A percentile compares a stretch with the other conserved stretches of the same genome.
phyloP scores from a whole-genome alignment of 2,329 filamentous ascomycete species.

The Fusarium haematococcum region DNA sequence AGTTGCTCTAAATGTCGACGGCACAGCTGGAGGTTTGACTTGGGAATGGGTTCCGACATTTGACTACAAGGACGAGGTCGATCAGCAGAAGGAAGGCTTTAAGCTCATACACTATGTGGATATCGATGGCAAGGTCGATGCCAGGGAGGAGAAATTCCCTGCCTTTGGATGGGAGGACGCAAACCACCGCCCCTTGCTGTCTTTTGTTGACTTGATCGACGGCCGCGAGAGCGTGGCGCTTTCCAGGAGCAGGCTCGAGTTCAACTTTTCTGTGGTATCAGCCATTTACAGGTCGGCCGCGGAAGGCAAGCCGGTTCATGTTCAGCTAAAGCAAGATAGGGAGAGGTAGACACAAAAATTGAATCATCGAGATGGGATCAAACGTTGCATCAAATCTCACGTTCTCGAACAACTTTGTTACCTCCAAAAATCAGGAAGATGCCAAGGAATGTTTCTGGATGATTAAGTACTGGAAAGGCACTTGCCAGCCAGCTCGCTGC shows the following conservation, averaged over 20 bases:
- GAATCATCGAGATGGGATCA: background rate
- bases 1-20: slow-evolving; percentile 17
- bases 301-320: slow-evolving; percentile 12
- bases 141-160: slow-evolving; percentile 11
- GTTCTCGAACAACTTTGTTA: too few species aligned
- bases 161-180: slow-evolving; percentile 27
- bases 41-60: slow-evolving; percentile 31
- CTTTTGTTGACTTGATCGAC: slow-evolving; percentile 23
- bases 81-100: slow-evolving; percentile 8
- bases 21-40: slow-evolving; percentile 11
- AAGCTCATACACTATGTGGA: slow-evolving; percentile 21
- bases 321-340: slow-evolving; percentile 9
- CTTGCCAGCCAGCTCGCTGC: background rate
- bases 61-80: slow-evolving; percentile 20
- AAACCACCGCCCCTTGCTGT: slow-evolving; percentile 18
- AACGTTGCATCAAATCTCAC: too few species aligned
- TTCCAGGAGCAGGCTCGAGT: slow-evolving; percentile 15
- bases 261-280: slow-evolving; percentile 19
- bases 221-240: slow-evolving; percentile 20
- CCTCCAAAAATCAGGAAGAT: too few species aligned
- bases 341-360: background rate
- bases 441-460: background rate
- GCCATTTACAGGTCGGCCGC: slow-evolving; percentile 21
- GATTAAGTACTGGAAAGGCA: background rate
- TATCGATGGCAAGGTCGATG: slow-evolving; percentile 15